These are phyloP conservation scores for Diutina rugosa DNA, from an alignment of 1,139 yeast species.

Conservation along the genomic window DNA sequence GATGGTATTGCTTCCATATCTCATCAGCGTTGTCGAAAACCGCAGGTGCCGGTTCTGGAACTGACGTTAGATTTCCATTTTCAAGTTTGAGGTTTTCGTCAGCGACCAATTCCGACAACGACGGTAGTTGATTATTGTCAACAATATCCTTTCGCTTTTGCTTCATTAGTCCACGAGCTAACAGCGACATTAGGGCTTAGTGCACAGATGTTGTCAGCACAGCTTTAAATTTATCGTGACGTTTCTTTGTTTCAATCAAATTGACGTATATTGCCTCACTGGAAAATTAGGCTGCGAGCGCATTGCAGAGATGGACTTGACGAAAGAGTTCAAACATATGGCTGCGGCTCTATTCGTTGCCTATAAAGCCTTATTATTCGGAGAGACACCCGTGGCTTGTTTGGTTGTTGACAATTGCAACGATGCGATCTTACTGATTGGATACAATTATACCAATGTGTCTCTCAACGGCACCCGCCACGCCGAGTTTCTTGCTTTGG, in stretches of 20 bases:
- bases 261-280: neutral
- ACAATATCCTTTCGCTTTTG: neutral
- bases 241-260: neutral
- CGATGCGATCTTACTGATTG: slow-evolving; percentile 51
- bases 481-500: slow-evolving; percentile 83
- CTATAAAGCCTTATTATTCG: slow-evolving; percentile 26
- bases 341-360: slow-evolving; percentile 28
- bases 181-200: neutral
- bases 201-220: neutral
- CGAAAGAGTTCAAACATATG: slow-evolving; percentile 20
- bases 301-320: slow-evolving; percentile 10
- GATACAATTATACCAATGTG: slow-evolving; percentile 82
- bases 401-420: slow-evolving; percentile 39
- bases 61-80: neutral
- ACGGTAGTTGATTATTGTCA: neutral
- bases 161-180: neutral
- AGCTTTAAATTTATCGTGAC: neutral
- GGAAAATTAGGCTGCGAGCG: neutral
- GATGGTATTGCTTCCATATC: neutral
- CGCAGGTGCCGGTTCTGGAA: neutral
- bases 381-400: slow-evolving; percentile 70
- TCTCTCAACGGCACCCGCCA: slow-evolving; percentile 79
- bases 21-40: neutral
- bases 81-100: neutral
- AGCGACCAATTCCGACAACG: neutral